Conservation (phyloP, 148 eudicot genomes). For the Silene conica region DNA sequence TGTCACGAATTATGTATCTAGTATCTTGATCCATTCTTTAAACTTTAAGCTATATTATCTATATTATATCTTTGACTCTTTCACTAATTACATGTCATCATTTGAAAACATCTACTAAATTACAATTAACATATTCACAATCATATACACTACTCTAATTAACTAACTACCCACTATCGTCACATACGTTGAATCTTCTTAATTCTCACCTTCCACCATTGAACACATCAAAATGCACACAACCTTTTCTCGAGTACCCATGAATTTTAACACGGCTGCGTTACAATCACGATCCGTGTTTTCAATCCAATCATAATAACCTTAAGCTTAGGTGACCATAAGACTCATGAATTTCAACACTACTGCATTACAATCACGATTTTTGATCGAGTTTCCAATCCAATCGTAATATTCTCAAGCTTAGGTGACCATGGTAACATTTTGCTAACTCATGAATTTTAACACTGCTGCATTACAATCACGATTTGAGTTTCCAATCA, state of each 20-base stretch:
- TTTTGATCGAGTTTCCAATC: neutral
- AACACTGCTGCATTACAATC: too few relatives aligned
- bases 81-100: neutral
- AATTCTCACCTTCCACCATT: neutral
- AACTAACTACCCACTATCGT: neutral
- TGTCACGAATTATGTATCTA: too few relatives aligned
- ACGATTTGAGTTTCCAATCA: too few relatives aligned
- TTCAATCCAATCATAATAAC: too few relatives aligned
- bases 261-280: too few relatives aligned
- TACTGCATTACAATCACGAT: neutral
- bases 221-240: neutral
- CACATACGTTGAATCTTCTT: neutral
- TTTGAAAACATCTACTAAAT: neutral
- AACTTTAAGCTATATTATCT: too few relatives aligned
- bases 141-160: neutral
- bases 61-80: neutral
- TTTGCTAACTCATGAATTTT: too few relatives aligned
- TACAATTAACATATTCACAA: neutral
- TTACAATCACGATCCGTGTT: too few relatives aligned
- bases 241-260: too few relatives aligned
- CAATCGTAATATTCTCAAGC: constrained; percentile 3
- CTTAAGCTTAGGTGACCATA: too few relatives aligned
- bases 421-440: too few relatives aligned
- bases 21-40: too few relatives aligned
- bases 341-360: neutral